Percentiles rank a stretch among this genome's conserved stretches.
phyloP scores from a whole-genome alignment of 192 early-diverging fungal genomes.

The Mortierella antarctica region DNA sequence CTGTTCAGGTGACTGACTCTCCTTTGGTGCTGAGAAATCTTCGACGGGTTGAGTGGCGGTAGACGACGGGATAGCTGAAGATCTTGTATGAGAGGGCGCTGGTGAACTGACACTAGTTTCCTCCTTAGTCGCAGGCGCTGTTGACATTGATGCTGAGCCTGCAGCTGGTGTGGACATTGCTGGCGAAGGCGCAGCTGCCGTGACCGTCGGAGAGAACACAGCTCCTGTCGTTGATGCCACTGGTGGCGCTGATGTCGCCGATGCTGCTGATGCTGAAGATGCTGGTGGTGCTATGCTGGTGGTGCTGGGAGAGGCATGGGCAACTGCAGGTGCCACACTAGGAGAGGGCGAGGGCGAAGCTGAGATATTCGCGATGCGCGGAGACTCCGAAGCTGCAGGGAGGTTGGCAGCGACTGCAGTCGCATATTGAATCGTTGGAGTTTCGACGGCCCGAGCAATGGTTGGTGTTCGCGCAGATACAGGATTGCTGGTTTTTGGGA shows the following conservation, averaged over 20 bases:
- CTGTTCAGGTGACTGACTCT: conserved; percentile 1
- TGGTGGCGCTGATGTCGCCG: neutral
- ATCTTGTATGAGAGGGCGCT: neutral
- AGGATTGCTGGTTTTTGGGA: neutral
- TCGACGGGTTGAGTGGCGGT: conserved; percentile 13
- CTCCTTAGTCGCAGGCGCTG: neutral
- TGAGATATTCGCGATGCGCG: conserved; percentile 27
- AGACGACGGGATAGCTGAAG: neutral
- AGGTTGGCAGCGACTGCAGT: conserved; percentile 36
- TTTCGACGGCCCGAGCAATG: conserved; percentile 12
- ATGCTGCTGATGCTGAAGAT: conserved; percentile 32
- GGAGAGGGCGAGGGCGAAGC: conserved; percentile 32
- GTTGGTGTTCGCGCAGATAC: conserved; percentile 6
- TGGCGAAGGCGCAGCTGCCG: neutral
- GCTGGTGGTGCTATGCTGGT: neutral
- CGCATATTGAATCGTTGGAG: conserved; percentile 35
- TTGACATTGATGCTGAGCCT: neutral
- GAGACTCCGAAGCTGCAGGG: conserved; percentile 23
- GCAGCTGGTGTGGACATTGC: conserved; percentile 1
- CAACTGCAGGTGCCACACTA: conserved; percentile 32
- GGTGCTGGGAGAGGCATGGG: conserved; percentile 45
- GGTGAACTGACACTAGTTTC: neutral
- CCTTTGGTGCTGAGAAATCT: conserved; percentile 3
- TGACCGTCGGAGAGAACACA: neutral
- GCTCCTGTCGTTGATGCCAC: neutral